phyloP scores from a whole-genome alignment of 2,329 filamentous ascomycete genomes.

The Hymenoscyphus linearis region DNA sequence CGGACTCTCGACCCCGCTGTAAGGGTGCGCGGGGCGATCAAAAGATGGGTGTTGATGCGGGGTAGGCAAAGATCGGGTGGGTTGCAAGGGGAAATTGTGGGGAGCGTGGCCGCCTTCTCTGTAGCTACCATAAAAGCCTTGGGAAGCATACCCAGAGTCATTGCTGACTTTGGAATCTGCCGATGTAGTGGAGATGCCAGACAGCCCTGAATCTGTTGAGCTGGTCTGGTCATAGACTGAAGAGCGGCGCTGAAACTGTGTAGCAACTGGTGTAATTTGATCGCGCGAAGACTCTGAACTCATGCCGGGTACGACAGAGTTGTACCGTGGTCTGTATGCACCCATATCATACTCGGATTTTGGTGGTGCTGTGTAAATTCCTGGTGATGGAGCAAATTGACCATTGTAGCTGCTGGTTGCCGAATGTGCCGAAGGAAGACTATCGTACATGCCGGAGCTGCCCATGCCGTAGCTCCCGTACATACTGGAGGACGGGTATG shows the following conservation, averaged over 20 bases:
- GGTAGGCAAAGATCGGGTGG: constrained; percentile 21
- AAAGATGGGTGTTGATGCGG: constrained; percentile 20
- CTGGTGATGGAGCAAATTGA: constrained; percentile 20
- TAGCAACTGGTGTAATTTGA: constrained; percentile 19
- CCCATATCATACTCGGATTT: constrained; percentile 26
- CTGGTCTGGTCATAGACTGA: constrained; percentile 23
- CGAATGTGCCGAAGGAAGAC: constrained; percentile 15
- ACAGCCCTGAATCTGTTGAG: constrained; percentile 24
- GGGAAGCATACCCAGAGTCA: constrained; percentile 27
- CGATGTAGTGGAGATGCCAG: constrained; percentile 22
- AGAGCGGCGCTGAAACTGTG: constrained; percentile 21
- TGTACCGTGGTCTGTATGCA: constrained; percentile 24
- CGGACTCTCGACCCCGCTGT: constrained; percentile 15
- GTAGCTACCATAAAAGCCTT: constrained; percentile 19
- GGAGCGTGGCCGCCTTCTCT: constrained; percentile 17
- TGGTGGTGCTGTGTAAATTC: constrained; percentile 20
- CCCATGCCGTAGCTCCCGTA: constrained; percentile 21
- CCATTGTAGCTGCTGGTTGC: constrained; percentile 12
- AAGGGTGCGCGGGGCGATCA: constrained; percentile 18
- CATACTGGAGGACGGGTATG: constrained; percentile 19
- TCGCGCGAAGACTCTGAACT: constrained; percentile 15
- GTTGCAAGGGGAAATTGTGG: constrained; percentile 19
- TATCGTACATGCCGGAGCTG: constrained; percentile 20
- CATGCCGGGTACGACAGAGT: constrained; percentile 21
- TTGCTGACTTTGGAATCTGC: constrained; percentile 25